These are phyloP conservation scores for Hypseocharis bilobata DNA, from an alignment of 441 rosid genomes.

Conservation along the genomic window DNA sequence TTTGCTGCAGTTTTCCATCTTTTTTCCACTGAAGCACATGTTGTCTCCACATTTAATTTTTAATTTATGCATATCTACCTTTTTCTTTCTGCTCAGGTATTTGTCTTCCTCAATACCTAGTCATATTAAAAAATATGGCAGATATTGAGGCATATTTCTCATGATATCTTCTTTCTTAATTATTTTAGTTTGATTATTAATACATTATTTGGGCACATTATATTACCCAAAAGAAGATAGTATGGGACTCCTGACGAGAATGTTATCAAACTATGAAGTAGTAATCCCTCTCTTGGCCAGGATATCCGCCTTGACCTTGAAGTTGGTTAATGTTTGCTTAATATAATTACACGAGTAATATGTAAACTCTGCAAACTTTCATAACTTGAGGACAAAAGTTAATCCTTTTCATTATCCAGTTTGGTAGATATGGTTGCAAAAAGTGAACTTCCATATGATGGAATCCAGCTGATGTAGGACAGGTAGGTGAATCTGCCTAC, in stretches of 20 bases:
- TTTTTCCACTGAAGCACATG: background rate
- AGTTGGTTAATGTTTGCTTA: background rate
- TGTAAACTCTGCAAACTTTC: background rate
- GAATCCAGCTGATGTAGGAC: too few relatives aligned
- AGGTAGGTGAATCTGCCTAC: too few relatives aligned
- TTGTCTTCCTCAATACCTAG: background rate
- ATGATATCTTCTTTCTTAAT: slow-evolving; percentile 2
- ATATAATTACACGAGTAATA: background rate
- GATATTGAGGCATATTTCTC: background rate
- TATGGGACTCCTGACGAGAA: background rate
- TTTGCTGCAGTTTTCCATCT: background rate
- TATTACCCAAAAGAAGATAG: too few relatives aligned
- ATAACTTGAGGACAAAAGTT: background rate
- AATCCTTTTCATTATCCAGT: background rate
- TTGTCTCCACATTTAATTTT: background rate
- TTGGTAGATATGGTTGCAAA: too few relatives aligned
- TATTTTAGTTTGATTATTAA: background rate
- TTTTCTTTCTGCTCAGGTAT: background rate
- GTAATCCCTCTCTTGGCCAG: background rate
- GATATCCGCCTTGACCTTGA: background rate
- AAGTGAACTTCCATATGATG: too few relatives aligned
- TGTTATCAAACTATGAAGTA: background rate
- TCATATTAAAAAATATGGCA: background rate
- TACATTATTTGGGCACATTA: background rate
- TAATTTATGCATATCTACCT: background rate